Percentiles rank a stretch among this genome's conserved stretches.
Conservation (phyloP, 2,329 filamentous ascomycete genomes). For the Didymella segeticola region DNA sequence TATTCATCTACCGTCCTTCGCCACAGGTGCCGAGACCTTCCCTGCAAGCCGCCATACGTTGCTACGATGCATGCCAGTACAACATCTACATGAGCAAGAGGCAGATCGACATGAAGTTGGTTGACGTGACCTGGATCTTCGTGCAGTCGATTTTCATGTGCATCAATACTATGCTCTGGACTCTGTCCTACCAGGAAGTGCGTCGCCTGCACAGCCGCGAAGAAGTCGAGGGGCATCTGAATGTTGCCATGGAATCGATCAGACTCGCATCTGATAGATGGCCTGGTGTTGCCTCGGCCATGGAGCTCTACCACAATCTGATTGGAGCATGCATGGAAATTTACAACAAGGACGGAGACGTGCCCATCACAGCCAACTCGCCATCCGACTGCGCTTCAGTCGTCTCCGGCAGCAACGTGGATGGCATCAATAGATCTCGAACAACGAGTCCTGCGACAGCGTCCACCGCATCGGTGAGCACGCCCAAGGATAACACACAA, state of each 20-base stretch:
- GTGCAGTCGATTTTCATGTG: conserved; percentile 89
- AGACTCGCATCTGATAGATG: conserved; percentile 83
- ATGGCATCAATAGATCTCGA: conserved; percentile 52
- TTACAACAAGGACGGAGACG: conserved; percentile 70
- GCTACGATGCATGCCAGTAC: conserved; percentile 81
- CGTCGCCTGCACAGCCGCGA: conserved; percentile 74
- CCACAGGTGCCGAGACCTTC: conserved; percentile 91
- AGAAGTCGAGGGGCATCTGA: conserved; percentile 77
- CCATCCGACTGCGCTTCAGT: conserved; percentile 56
- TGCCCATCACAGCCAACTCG: conserved; percentile 56
- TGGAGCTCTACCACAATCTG: conserved; percentile 85
- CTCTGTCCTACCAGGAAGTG: conserved; percentile 84
- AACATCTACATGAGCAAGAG: conserved; percentile 82
- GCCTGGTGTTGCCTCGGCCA: conserved; percentile 86
- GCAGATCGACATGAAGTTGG: conserved; percentile 76
- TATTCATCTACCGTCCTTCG: conserved; percentile 87
- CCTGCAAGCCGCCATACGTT: conserved; percentile 76
- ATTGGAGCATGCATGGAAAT: conserved; percentile 86
- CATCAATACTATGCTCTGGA: conserved; percentile 90
- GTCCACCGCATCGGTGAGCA: conserved; percentile 48
- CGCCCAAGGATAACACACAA: conserved; percentile 43
- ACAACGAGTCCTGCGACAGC: conserved; percentile 55
- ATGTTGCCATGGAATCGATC: conserved; percentile 78
- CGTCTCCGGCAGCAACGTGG: conserved; percentile 49
- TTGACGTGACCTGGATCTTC: conserved; percentile 95